These are phyloP conservation scores for Lumnitzera littorea DNA, from an alignment of 345 rosid species.

Conservation along the genomic window DNA sequence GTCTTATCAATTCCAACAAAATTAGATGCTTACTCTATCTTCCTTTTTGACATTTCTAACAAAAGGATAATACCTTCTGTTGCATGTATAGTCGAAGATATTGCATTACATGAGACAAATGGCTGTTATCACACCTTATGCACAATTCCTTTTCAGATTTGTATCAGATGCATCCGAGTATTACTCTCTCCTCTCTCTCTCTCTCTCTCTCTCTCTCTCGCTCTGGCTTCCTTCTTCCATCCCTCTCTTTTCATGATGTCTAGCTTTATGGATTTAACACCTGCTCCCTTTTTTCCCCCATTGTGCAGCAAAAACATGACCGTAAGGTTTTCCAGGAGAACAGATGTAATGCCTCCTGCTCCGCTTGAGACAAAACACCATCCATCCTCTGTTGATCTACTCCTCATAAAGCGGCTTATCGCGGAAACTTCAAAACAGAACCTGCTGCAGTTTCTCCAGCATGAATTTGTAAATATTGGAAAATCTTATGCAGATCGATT, in stretches of 20 bases:
- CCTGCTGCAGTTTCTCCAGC: constrained; percentile 87
- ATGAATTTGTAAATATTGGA: constrained; percentile 88
- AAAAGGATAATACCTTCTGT: constrained; percentile 11
- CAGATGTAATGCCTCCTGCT: constrained; percentile 94
- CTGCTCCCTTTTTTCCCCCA: not conserved
- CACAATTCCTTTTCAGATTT: constrained; percentile 81
- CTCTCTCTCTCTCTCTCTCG: constrained; percentile 14
- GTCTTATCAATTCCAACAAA: not conserved
- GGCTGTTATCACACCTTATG: constrained; percentile 98
- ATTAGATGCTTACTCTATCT: constrained; percentile 3
- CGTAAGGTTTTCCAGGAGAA: constrained; percentile 76
- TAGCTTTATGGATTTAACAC: not conserved
- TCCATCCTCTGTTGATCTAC: constrained; percentile 92
- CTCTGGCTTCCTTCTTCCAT: not conserved
- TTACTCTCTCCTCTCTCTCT: constrained; percentile 26
- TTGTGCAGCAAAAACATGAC: constrained; percentile 70
- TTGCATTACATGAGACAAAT: constrained; percentile 97
- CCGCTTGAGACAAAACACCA: constrained; percentile 95
- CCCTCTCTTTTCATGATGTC: not conserved
- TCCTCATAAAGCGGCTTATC: constrained; percentile 80
- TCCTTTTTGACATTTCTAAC: no score
- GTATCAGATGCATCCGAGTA: constrained; percentile 76
- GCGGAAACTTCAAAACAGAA: constrained; percentile 83
- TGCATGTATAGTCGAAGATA: constrained; percentile 73
- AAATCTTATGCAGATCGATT: constrained; percentile 71